Evolutionary conservation across 2,329 filamentous ascomycete genomes (phyloP).

Genomic region (Arthrobotrys iridis): DNA sequence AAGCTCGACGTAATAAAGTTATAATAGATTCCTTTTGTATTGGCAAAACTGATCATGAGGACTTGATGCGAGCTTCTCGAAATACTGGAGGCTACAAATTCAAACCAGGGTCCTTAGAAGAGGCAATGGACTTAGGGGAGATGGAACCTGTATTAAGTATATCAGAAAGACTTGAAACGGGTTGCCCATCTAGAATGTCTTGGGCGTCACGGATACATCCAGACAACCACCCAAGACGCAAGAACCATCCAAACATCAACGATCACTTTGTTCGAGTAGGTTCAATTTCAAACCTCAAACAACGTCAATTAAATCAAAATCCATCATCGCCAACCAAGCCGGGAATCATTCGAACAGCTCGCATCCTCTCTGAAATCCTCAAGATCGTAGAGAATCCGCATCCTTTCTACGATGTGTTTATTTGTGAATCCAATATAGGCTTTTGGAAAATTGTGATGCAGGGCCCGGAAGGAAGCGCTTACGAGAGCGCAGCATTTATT

Average conservation of each 20-base stretch:
- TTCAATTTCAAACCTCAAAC: neutral
- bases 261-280: conserved; percentile 58
- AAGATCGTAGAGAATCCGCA: conserved; percentile 59
- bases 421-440: conserved; percentile 61
- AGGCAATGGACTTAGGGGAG: conserved; percentile 61
- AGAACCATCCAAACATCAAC: conserved; percentile 59
- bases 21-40: conserved; percentile 60
- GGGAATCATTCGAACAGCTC: conserved; percentile 27
- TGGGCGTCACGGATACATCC: conserved; percentile 26
- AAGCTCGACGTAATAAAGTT: conserved; percentile 56
- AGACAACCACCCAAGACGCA: conserved; percentile 59
- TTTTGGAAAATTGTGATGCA: conserved; percentile 63
- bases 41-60: conserved; percentile 57
- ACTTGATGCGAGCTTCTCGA: conserved; percentile 51
- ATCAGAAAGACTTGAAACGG: conserved; percentile 59
- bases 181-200: neutral
- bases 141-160: conserved; percentile 61
- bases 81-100: conserved; percentile 61
- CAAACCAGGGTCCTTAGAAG: conserved; percentile 59
- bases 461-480: conserved; percentile 60
- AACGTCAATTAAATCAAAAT: neutral
- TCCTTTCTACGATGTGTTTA: conserved; percentile 61
- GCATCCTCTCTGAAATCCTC: conserved; percentile 58
- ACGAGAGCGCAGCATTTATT: conserved; percentile 60
- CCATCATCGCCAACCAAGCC: neutral